Percentiles rank a stretch among this genome's conserved stretches.
Conservation (phyloP, 163 green algal genomes). For the Prototheca cutis region DNA sequence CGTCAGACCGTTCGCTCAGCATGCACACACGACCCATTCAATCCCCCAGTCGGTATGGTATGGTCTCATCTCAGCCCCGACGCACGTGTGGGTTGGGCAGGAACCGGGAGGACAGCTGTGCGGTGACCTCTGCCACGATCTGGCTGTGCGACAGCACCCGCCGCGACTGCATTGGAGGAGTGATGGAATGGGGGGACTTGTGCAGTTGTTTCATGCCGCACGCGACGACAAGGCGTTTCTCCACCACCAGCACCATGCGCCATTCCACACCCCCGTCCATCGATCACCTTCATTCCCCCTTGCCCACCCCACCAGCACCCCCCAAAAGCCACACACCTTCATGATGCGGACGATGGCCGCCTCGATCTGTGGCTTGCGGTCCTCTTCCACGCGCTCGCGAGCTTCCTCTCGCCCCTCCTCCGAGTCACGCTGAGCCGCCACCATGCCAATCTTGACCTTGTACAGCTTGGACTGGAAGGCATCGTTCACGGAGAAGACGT, state of each 20-base stretch:
- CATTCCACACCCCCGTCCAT: too few species aligned
- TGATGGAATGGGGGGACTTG: too few species aligned
- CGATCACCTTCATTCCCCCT: not conserved
- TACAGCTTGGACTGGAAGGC: slow-evolving; percentile 67
- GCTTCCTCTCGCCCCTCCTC: slow-evolving; percentile 82
- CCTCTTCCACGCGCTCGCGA: slow-evolving; percentile 81
- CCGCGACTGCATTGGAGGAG: slow-evolving; percentile 40
- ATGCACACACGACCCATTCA: too few species aligned
- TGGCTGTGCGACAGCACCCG: slow-evolving; percentile 77
- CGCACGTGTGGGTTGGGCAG: slow-evolving; percentile 16
- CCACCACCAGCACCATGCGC: too few species aligned
- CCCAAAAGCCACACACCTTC: slow-evolving; percentile 61
- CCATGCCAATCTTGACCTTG: slow-evolving; percentile 85
- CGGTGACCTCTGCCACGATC: slow-evolving; percentile 74
- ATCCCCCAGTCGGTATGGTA: too few species aligned
- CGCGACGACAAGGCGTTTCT: too few species aligned
- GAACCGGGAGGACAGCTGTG: slow-evolving; percentile 74
- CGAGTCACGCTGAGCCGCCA: slow-evolving; percentile 59
- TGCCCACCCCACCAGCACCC: not conserved
- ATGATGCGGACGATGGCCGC: slow-evolving; percentile 96
- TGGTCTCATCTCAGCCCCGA: too few species aligned
- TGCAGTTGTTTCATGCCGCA: too few species aligned
- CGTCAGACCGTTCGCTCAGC: too few species aligned
- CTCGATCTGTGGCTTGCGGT: slow-evolving; percentile 94
- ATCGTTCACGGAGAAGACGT: slow-evolving; percentile 91